Conservation (phyloP, 1,284 basidiomycete species). For the Irpex sp. region DNA sequence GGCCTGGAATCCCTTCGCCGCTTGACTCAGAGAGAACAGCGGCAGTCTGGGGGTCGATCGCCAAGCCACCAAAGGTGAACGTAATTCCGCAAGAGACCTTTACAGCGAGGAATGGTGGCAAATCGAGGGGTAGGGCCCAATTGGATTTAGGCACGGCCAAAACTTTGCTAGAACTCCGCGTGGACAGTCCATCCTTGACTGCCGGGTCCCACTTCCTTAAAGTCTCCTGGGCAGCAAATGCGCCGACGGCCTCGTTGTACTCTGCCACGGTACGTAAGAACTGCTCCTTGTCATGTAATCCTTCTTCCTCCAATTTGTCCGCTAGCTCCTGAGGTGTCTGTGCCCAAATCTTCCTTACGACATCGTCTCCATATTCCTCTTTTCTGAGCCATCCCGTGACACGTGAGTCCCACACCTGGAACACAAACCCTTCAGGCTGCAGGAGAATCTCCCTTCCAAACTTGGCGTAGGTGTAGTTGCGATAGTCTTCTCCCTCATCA, state of each 20-base stretch:
- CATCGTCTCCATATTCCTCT: conserved; percentile 62
- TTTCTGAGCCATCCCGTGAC: conserved; percentile 40
- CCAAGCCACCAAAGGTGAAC: conserved; percentile 68
- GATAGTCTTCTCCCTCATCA: conserved; percentile 67
- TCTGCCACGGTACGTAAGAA: conserved; percentile 44
- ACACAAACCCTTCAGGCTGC: conserved; percentile 56
- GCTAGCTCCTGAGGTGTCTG: conserved; percentile 49
- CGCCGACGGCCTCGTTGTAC: conserved; percentile 49
- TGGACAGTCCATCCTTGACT: conserved; percentile 58
- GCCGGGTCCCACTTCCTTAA: conserved; percentile 51
- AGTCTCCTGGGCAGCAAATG: conserved; percentile 34
- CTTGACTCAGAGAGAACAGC: conserved; percentile 43
- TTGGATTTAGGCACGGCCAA: conserved; percentile 45
- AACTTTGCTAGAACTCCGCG: conserved; percentile 32
- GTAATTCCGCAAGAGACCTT: conserved; percentile 67
- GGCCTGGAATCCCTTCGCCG: conserved; percentile 41
- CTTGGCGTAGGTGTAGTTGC: conserved; percentile 70
- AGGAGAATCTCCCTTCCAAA: conserved; percentile 56
- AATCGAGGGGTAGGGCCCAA: conserved; percentile 55
- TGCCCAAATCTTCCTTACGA: conserved; percentile 52
- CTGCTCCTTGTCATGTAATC: conserved; percentile 37
- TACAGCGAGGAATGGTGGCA: conserved; percentile 57
- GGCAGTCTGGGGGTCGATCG: conserved; percentile 51
- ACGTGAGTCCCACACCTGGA: conserved; percentile 60
- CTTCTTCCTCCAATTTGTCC: conserved; percentile 39